Conservation (phyloP, 768 basidiomycete species). For the Tephrocybe sp. region DNA sequence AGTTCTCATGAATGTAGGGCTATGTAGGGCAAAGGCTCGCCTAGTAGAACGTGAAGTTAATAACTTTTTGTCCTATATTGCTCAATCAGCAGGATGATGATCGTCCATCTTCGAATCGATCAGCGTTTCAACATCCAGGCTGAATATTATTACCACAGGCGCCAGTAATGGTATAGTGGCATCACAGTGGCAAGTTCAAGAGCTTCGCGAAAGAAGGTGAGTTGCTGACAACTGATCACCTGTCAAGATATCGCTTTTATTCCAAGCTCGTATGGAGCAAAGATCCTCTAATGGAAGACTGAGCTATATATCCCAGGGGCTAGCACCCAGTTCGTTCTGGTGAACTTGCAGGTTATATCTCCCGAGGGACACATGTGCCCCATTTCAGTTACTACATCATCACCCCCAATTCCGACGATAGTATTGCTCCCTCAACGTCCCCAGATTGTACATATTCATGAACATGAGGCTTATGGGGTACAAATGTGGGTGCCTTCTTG, state of each 20-base stretch:
- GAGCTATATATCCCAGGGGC: background rate
- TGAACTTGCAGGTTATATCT: background rate
- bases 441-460: background rate
- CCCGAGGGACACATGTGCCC: slow-evolving; percentile 8
- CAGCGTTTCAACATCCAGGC: too few relatives aligned
- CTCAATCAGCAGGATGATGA: too few relatives aligned
- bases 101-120: too few relatives aligned
- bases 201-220: background rate
- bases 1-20: too few relatives aligned
- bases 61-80: too few relatives aligned
- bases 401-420: slow-evolving; percentile 7
- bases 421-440: slow-evolving; percentile 1
- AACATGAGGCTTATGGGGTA: slow-evolving; percentile 32
- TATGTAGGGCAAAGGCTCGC: too few relatives aligned
- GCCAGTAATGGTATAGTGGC: background rate
- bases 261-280: background rate
- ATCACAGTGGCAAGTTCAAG: background rate
- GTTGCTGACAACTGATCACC: background rate
- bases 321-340: background rate
- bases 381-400: slow-evolving; percentile 9
- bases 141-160: too few relatives aligned
- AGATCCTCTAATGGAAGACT: slow-evolving; percentile 1
- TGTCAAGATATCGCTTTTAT: background rate
- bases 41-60: too few relatives aligned
- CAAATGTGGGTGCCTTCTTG: slow-evolving; percentile 15